Evolutionary conservation across 2,329 filamentous ascomycete genomes (phyloP).

Genomic region (Cordyceps fumosorosea): DNA sequence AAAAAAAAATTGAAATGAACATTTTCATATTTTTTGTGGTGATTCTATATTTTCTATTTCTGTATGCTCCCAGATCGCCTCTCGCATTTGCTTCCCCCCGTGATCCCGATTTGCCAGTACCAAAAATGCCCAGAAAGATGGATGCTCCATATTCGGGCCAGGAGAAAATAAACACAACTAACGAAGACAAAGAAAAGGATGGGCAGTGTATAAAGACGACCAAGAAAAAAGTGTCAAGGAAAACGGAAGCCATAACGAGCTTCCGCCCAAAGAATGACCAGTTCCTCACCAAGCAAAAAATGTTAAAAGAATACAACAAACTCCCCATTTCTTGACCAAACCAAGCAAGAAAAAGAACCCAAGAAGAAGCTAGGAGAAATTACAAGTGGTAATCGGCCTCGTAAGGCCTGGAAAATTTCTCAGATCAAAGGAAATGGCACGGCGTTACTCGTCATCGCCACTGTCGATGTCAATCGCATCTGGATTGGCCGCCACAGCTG

Average conservation of each 20-base stretch:
- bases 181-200: constrained; percentile 17
- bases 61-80: neutral
- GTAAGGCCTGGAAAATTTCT: neutral
- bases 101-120: neutral
- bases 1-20: too few species aligned
- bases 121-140: neutral
- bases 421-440: neutral
- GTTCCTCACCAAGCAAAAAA: neutral
- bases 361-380: neutral
- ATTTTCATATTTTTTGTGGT: too few species aligned
- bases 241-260: neutral
- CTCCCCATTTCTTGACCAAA: neutral
- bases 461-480: constrained; percentile 79
- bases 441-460: constrained; percentile 50
- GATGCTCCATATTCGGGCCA: neutral
- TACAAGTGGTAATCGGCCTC: neutral
- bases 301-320: neutral
- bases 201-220: constrained; percentile 16
- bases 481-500: constrained; percentile 58
- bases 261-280: constrained; percentile 3
- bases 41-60: too few species aligned
- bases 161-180: neutral
- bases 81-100: neutral
- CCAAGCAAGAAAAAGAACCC: neutral
- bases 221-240: constrained; percentile 12